phyloP scores from a whole-genome alignment of 345 rosid genomes.

The Gossypium anomalum region DNA sequence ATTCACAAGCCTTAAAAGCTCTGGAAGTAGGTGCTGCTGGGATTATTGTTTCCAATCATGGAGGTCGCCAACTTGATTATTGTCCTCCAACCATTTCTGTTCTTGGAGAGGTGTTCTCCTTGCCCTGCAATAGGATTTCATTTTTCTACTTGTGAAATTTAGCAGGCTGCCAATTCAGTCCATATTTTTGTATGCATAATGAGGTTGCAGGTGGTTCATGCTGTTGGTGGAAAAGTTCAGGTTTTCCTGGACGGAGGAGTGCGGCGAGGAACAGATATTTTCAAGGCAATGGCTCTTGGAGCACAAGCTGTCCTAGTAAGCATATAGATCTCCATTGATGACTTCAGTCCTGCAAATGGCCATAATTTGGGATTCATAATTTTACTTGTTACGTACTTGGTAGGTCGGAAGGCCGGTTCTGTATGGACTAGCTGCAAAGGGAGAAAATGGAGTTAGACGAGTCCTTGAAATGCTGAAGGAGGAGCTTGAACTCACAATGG shows the following conservation, averaged over 20 bases:
- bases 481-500: conserved; percentile 80
- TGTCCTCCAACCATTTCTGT: conserved; percentile 50
- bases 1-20: conserved; percentile 50
- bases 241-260: conserved; percentile 90
- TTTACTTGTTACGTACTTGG: background rate
- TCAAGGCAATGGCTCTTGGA: conserved; percentile 89
- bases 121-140: background rate
- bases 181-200: background rate
- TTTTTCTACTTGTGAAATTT: background rate
- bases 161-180: background rate
- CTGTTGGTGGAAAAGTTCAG: conserved; percentile 63
- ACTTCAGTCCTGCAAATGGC: background rate
- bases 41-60: conserved; percentile 67
- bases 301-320: conserved; percentile 88
- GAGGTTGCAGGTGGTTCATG: conserved; percentile 59
- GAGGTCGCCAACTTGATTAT: conserved; percentile 64
- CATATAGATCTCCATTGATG: background rate
- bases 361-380: background rate
- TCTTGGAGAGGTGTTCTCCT: conserved; percentile 57
- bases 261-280: conserved; percentile 75
- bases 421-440: conserved; percentile 74
- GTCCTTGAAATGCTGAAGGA: conserved; percentile 70
- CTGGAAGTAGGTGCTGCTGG: conserved; percentile 55
- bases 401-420: conserved; percentile 88
- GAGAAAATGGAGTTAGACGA: conserved; percentile 56